Conservation (phyloP, 2,329 filamentous ascomycete genomes). For the Colletotrichum viniferum region DNA sequence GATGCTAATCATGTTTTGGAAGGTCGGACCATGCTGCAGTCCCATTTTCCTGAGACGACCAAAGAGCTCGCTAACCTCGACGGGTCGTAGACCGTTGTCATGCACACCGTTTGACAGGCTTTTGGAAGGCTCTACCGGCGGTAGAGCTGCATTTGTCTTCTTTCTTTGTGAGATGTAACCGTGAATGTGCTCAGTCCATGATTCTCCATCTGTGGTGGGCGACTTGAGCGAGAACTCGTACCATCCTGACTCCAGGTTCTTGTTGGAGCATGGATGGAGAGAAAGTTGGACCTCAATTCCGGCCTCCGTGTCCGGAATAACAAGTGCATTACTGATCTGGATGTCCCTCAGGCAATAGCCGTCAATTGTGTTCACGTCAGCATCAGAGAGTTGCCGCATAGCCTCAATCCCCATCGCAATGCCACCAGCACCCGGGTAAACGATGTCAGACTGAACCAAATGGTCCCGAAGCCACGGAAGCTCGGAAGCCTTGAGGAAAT, state of each 20-base stretch:
- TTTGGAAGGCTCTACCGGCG: neutral
- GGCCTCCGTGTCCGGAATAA: neutral
- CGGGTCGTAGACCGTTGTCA: neutral
- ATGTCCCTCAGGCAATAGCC: slow-evolving; percentile 24
- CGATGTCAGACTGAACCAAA: slow-evolving; percentile 45
- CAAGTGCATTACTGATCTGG: slow-evolving; percentile 19
- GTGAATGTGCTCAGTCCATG: slow-evolving; percentile 4
- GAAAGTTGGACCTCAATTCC: slow-evolving; percentile 1
- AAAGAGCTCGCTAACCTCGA: slow-evolving; percentile 51
- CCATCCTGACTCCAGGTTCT: slow-evolving; percentile 3
- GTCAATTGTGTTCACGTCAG: neutral
- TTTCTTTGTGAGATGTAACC: neutral
- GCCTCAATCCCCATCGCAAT: slow-evolving; percentile 30
- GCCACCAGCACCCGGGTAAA: slow-evolving; percentile 41
- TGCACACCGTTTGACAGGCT: slow-evolving; percentile 30
- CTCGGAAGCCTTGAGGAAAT: slow-evolving; percentile 29
- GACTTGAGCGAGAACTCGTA: slow-evolving; percentile 11
- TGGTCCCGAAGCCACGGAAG: slow-evolving; percentile 53
- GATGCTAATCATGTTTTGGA: neutral
- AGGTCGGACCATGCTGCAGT: neutral
- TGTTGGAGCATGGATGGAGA: neutral
- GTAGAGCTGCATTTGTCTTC: slow-evolving; percentile 24
- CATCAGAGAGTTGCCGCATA: neutral
- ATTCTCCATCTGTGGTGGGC: slow-evolving; percentile 48
- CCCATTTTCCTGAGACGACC: slow-evolving; percentile 32